Evolutionary conservation across 2,329 filamentous ascomycete species (phyloP).

Genomic region (Curvularia sp.): DNA sequence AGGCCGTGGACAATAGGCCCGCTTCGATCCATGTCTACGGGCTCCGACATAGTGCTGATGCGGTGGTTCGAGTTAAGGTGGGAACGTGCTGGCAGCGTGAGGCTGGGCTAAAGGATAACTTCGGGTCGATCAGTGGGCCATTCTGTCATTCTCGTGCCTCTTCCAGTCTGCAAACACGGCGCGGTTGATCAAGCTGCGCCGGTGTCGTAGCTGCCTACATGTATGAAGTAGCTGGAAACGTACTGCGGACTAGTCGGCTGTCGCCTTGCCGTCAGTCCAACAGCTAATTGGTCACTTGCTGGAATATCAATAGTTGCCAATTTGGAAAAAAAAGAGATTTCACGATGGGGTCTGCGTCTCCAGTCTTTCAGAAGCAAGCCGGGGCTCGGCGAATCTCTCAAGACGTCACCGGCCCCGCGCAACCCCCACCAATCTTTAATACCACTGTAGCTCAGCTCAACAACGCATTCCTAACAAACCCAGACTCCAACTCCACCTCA

Average conservation of each 20-base stretch:
- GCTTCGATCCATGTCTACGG: neutral
- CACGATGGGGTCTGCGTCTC: slow-evolving; percentile 28
- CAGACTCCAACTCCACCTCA: slow-evolving; percentile 21
- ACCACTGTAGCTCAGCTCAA: slow-evolving; percentile 39
- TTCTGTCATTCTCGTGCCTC: slow-evolving; percentile 11
- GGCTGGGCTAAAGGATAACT: slow-evolving; percentile 30
- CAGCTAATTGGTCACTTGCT: neutral
- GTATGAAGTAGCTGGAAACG: neutral
- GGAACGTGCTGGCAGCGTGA: slow-evolving; percentile 17
- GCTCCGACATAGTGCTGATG: slow-evolving; percentile 15
- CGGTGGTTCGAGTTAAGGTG: neutral
- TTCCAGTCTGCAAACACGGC: neutral
- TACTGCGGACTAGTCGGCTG: no score
- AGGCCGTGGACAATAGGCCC: slow-evolving; percentile 39
- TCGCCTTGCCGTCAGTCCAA: neutral
- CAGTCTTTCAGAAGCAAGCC: slow-evolving; percentile 41
- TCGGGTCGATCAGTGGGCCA: slow-evolving; percentile 23
- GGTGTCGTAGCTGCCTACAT: neutral
- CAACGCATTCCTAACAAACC: slow-evolving; percentile 28
- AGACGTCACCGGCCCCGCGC: slow-evolving; percentile 34
- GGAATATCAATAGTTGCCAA: slow-evolving; percentile 9
- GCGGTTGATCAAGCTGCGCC: neutral
- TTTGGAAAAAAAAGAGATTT: slow-evolving; percentile 13
- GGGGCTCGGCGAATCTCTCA: slow-evolving; percentile 39
- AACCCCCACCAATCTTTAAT: slow-evolving; percentile 27